These are phyloP conservation scores for Nemophila menziesii DNA, from an alignment of 257 asterid genomes.

Conservation along the genomic window DNA sequence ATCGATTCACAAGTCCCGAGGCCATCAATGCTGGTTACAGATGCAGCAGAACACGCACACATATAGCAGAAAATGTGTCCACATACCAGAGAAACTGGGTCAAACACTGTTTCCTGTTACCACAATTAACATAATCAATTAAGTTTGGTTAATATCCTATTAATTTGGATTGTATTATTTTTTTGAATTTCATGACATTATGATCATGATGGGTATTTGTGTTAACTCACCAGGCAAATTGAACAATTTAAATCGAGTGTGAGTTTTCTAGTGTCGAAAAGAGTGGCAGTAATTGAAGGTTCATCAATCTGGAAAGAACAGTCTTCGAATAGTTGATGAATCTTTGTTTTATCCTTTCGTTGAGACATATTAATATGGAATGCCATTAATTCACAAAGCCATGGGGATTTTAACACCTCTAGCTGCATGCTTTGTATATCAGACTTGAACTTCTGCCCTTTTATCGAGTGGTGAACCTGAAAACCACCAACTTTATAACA, in stretches of 20 bases:
- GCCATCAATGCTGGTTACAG: constrained; percentile 10
- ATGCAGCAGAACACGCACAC: constrained; percentile 20
- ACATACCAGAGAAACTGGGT: constrained; percentile 18
- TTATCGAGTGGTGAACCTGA: constrained; percentile 3
- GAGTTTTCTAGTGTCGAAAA: constrained; percentile 6
- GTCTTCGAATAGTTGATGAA: constrained; percentile 10
- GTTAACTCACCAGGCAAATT: constrained; percentile 15
- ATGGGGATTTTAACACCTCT: constrained; percentile 8
- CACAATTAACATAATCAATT: too few relatives aligned
- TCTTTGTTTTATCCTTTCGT: constrained; percentile 1
- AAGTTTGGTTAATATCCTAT: too few relatives aligned
- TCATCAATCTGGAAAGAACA: constrained; percentile 9
- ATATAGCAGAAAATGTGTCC: constrained; percentile 17
- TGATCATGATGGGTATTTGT: neutral
- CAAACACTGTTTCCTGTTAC: constrained; percentile 15
- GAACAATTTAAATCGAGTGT: constrained; percentile 16
- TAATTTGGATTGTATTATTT: neutral
- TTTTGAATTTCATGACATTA: neutral
- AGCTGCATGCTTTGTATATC: constrained; percentile 10
- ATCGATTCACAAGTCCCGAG: constrained; percentile 8
- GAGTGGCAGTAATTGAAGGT: constrained; percentile 4
- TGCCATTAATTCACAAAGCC: constrained; percentile 18
- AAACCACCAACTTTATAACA: too few relatives aligned
- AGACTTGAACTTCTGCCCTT: neutral
- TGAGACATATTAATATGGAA: constrained; percentile 4